Evolutionary conservation across 208 protist genomes (phyloP).

Genomic region (Acanthamoeba triangularis): DNA sequence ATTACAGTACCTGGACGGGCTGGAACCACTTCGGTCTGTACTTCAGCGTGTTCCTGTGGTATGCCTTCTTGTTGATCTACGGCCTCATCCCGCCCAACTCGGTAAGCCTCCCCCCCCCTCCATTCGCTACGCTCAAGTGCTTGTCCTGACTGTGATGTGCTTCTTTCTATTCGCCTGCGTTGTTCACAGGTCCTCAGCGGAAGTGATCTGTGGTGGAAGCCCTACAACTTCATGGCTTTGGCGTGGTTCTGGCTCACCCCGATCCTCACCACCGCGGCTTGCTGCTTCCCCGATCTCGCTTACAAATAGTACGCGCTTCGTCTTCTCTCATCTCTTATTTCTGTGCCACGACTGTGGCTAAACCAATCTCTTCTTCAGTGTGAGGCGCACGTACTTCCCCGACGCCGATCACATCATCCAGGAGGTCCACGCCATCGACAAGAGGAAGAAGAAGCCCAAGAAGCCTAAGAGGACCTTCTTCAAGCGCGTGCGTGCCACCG

Average conservation of each 20-base stretch:
- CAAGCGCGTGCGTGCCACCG: not conserved
- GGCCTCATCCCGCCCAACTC: conserved; percentile 61
- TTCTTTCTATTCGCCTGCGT: not conserved
- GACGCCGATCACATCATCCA: conserved; percentile 69
- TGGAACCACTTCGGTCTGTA: conserved; percentile 63
- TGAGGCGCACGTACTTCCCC: conserved; percentile 66
- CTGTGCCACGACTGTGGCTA: not conserved
- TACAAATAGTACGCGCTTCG: conserved; percentile 4
- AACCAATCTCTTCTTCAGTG: not conserved
- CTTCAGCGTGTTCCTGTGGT: conserved; percentile 67
- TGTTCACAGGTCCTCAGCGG: not conserved
- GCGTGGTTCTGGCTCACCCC: conserved; percentile 57
- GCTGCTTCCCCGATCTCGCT: conserved; percentile 55
- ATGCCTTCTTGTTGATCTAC: conserved; percentile 61
- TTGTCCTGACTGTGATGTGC: not conserved
- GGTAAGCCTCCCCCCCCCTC: not conserved
- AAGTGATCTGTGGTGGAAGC: conserved; percentile 61
- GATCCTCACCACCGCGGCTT: conserved; percentile 12
- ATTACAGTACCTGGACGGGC: conserved; percentile 14
- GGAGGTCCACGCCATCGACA: conserved; percentile 25
- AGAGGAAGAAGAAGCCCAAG: conserved; percentile 52
- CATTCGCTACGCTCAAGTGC: not conserved
- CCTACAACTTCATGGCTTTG: conserved; percentile 32
- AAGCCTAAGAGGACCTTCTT: conserved; percentile 24
- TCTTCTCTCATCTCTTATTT: no score